Conservation (phyloP, 108 stramenopile genomes). For the Chaetoceros muelleri region DNA sequence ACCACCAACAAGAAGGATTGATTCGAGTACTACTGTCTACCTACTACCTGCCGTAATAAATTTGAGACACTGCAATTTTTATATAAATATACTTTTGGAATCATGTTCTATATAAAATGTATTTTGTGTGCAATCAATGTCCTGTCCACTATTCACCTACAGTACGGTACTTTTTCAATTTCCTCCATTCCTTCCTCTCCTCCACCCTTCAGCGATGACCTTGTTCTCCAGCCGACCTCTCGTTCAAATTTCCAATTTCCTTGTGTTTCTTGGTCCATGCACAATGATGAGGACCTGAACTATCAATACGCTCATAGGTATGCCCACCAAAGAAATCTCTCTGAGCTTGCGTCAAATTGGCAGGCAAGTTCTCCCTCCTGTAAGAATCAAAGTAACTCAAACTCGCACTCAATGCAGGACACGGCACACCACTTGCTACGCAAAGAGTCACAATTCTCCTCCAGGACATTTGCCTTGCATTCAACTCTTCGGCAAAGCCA, state of each 20-base stretch:
- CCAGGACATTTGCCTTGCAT: constrained; percentile 81
- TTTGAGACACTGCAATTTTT: too few species aligned
- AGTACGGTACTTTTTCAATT: too few species aligned
- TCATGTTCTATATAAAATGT: too few species aligned
- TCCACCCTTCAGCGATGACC: too few species aligned
- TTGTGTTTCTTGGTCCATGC: constrained; percentile 92
- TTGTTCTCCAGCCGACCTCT: constrained; percentile 81
- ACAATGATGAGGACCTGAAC: constrained; percentile 82
- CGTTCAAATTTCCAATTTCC: constrained; percentile 84
- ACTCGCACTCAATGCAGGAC: constrained; percentile 81
- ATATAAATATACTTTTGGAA: too few species aligned
- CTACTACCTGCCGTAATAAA: too few species aligned
- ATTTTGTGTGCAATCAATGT: too few species aligned
- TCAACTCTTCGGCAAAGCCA: constrained; percentile 75
- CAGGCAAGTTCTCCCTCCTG: constrained; percentile 80
- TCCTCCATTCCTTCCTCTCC: too few species aligned
- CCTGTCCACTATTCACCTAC: too few species aligned
- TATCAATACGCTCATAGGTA: constrained; percentile 87
- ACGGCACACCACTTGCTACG: constrained; percentile 81
- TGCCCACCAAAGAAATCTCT: constrained; percentile 99
- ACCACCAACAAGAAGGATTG: too few species aligned
- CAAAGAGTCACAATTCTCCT: constrained; percentile 88
- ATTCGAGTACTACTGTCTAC: too few species aligned
- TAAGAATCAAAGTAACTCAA: constrained; percentile 95
- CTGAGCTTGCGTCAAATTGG: constrained; percentile 95